Percentiles rank a stretch among this genome's conserved stretches.
These are phyloP conservation scores for Amanita subjunquillea DNA, from an alignment of 768 basidiomycete species.

Conservation along the genomic window DNA sequence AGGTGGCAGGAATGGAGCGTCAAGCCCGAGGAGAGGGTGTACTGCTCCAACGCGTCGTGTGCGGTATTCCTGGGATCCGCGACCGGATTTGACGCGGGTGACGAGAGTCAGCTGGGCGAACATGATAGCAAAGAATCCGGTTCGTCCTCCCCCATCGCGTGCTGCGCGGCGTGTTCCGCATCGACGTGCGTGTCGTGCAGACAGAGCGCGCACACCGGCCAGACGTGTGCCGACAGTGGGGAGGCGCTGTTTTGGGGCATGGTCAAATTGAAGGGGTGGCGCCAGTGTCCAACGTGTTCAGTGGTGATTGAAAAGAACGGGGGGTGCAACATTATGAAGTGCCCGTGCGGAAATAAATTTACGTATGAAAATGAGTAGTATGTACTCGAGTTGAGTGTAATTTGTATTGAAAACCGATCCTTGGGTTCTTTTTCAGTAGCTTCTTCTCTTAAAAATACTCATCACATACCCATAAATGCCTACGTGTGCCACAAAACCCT, in stretches of 20 bases:
- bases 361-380: background rate
- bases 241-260: background rate
- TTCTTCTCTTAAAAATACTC: too few species aligned
- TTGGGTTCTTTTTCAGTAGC: too few species aligned
- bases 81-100: background rate
- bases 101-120: background rate
- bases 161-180: constrained; percentile 14
- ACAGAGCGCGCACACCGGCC: background rate
- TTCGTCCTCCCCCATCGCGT: background rate
- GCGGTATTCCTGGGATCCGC: background rate
- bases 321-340: constrained; percentile 4
- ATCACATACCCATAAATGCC: too few species aligned
- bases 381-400: too few species aligned
- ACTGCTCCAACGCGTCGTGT: background rate
- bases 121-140: background rate
- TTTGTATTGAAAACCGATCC: background rate
- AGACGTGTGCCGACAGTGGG: constrained; percentile 1
- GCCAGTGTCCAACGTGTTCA: constrained; percentile 1
- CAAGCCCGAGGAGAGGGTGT: background rate
- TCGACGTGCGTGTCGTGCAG: background rate
- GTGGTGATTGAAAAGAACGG: constrained; percentile 6
- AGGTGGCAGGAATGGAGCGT: background rate
- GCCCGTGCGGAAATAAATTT: constrained; percentile 1
- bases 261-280: constrained; percentile 1
- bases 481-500: too few species aligned